These are phyloP conservation scores for Colletotrichum salicis DNA, from an alignment of 2,329 filamentous ascomycete species.

Conservation along the genomic window DNA sequence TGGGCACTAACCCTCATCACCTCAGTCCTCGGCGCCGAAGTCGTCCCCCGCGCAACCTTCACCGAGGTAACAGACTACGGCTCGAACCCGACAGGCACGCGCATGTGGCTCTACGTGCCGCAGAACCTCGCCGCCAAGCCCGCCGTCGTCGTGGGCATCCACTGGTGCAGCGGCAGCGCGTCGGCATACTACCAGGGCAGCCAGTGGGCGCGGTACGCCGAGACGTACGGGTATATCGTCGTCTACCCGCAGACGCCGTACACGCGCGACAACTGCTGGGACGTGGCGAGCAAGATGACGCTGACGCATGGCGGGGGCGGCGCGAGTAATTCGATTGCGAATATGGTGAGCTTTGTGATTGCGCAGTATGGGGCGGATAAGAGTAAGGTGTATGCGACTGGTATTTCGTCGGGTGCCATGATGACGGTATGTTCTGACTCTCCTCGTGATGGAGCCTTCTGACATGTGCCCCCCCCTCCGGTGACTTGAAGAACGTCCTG, in stretches of 20 bases:
- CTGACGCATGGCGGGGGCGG: slow-evolving; percentile 63
- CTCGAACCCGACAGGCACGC: slow-evolving; percentile 32
- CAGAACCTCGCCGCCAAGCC: slow-evolving; percentile 53
- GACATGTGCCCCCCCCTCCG: background rate
- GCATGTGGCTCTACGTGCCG: slow-evolving; percentile 47
- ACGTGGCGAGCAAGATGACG: slow-evolving; percentile 63
- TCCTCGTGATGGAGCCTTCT: no score
- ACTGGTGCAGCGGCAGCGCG: slow-evolving; percentile 67
- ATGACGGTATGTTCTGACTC: slow-evolving; percentile 54
- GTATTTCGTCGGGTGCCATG: slow-evolving; percentile 61
- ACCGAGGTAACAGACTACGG: slow-evolving; percentile 35
- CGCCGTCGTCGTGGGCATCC: slow-evolving; percentile 63
- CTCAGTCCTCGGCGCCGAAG: slow-evolving; percentile 21
- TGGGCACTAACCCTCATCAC: background rate
- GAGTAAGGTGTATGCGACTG: slow-evolving; percentile 60
- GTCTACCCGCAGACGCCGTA: slow-evolving; percentile 57
- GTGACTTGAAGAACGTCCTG: slow-evolving; percentile 51
- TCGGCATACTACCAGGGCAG: slow-evolving; percentile 61
- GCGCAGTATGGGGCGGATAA: slow-evolving; percentile 58
- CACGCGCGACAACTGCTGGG: slow-evolving; percentile 61
- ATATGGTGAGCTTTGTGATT: slow-evolving; percentile 64
- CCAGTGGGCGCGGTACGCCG: slow-evolving; percentile 62
- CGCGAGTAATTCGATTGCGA: slow-evolving; percentile 61
- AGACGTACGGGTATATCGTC: slow-evolving; percentile 65
- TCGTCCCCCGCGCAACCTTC: slow-evolving; percentile 35